Percentiles rank a stretch among this genome's conserved stretches.
These are phyloP conservation scores for Rickenella mellea DNA, from an alignment of 768 basidiomycete genomes.

Conservation along the genomic window DNA sequence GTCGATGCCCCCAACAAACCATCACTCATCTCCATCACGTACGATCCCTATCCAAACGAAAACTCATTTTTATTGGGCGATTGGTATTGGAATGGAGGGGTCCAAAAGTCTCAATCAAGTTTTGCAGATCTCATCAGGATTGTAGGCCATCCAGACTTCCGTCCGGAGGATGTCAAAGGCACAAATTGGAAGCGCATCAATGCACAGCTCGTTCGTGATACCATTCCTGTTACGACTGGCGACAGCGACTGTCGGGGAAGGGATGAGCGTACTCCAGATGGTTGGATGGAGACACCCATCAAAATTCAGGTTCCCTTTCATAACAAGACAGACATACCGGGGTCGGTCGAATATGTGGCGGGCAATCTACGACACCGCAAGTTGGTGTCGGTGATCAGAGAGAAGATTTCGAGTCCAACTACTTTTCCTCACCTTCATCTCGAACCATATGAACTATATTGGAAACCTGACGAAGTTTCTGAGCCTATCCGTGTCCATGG, in stretches of 20 bases:
- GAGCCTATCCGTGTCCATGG: slow-evolving; percentile 11
- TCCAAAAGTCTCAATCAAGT: too few species aligned
- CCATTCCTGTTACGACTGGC: too few species aligned
- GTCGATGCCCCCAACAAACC: too few species aligned
- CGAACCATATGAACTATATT: slow-evolving; percentile 18
- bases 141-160: background rate
- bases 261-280: background rate
- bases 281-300: background rate
- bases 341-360: slow-evolving; percentile 3
- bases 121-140: too few species aligned
- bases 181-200: background rate
- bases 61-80: too few species aligned
- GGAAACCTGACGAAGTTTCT: slow-evolving; percentile 9
- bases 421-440: too few species aligned
- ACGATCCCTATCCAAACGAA: too few species aligned
- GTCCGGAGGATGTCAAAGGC: background rate
- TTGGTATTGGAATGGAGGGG: too few species aligned
- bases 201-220: background rate
- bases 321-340: background rate
- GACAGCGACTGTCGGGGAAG: background rate
- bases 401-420: slow-evolving; percentile 12
- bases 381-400: slow-evolving; percentile 7
- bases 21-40: too few species aligned
- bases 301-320: background rate
- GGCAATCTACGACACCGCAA: slow-evolving; percentile 7